A percentile compares a stretch with the other conserved stretches of the same genome.
Evolutionary conservation across 163 green algal genomes (phyloP).

Genomic region (Picocystis sp.): DNA sequence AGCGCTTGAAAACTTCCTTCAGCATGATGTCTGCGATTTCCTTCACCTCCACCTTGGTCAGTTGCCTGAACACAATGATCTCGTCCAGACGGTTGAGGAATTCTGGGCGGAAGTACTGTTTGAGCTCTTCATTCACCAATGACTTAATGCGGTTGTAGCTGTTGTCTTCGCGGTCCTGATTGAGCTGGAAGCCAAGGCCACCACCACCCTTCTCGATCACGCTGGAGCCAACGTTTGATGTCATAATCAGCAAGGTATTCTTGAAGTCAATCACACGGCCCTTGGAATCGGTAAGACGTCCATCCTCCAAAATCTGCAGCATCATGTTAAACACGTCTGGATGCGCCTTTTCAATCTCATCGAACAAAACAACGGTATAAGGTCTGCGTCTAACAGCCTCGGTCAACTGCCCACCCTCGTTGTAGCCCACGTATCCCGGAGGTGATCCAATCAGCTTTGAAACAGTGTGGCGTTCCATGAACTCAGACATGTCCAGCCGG

Average conservation of each 20-base stretch:
- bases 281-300: conserved; percentile 58
- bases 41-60: conserved; percentile 16
- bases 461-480: conserved; percentile 86
- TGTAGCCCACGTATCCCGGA: conserved; percentile 80
- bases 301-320: conserved; percentile 66
- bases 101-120: conserved; percentile 27
- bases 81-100: conserved; percentile 38
- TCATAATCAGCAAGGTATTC: conserved; percentile 81
- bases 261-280: conserved; percentile 53
- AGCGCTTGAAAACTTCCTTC: conserved; percentile 13
- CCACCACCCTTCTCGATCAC: conserved; percentile 97
- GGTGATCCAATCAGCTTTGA: conserved; percentile 68
- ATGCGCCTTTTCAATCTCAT: conserved; percentile 70
- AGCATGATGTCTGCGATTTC: conserved; percentile 29
- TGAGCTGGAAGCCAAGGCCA: conserved; percentile 81
- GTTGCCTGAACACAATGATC: conserved; percentile 32
- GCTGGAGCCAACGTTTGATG: conserved; percentile 61
- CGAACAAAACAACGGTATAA: conserved; percentile 59
- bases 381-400: conserved; percentile 51
- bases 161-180: conserved; percentile 56
- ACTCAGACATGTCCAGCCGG: conserved; percentile 63
- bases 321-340: conserved; percentile 62
- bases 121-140: conserved; percentile 58
- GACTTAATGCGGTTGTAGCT: conserved; percentile 97
- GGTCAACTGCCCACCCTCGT: conserved; percentile 55